Percentiles rank a stretch among this genome's conserved stretches.
phyloP scores from a whole-genome alignment of 1,139 yeast species.

The Meyerozyma athensensis region DNA sequence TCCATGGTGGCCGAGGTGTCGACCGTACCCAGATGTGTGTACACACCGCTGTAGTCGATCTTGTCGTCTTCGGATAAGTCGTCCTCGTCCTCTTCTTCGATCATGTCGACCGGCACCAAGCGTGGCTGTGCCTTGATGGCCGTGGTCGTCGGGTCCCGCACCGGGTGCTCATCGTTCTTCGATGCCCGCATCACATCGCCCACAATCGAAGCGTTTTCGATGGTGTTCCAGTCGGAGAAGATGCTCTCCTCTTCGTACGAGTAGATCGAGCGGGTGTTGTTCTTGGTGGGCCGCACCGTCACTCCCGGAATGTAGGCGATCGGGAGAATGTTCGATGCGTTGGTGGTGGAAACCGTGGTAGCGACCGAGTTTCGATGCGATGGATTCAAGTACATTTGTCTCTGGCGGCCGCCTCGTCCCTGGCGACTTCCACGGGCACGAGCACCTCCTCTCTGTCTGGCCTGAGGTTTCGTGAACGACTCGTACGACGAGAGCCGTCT shows the following conservation, averaged over 20 bases:
- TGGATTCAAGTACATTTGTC: slow-evolving; percentile 21
- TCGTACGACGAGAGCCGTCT: slow-evolving; percentile 41
- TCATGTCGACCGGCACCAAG: slow-evolving; percentile 53
- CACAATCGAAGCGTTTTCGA: slow-evolving; percentile 52
- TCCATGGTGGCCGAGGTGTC: too few relatives aligned
- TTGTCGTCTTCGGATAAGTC: slow-evolving; percentile 24
- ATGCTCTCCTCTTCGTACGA: slow-evolving; percentile 49
- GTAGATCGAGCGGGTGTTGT: slow-evolving; percentile 44
- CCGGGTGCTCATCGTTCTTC: slow-evolving; percentile 7
- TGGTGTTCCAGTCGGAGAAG: slow-evolving; percentile 46
- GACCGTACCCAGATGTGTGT: too few relatives aligned
- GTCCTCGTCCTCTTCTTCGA: slow-evolving; percentile 48
- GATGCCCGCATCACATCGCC: slow-evolving; percentile 41
- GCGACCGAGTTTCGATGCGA: slow-evolving; percentile 44
- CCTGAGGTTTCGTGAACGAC: slow-evolving; percentile 39
- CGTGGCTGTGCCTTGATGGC: slow-evolving; percentile 71
- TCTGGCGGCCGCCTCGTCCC: slow-evolving; percentile 8
- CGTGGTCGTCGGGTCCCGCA: slow-evolving; percentile 41
- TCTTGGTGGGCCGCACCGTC: slow-evolving; percentile 53
- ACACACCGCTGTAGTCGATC: slow-evolving; percentile 11
- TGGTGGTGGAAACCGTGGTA: slow-evolving; percentile 58
- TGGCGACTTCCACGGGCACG: slow-evolving; percentile 13
- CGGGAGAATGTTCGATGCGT: slow-evolving; percentile 87
- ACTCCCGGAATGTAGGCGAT: slow-evolving; percentile 95
- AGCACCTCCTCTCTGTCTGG: slow-evolving; percentile 15